Percentiles rank a stretch among this genome's conserved stretches.
These are phyloP conservation scores for Naganishia friedmannii DNA, from an alignment of 768 basidiomycete species.

Conservation along the genomic window DNA sequence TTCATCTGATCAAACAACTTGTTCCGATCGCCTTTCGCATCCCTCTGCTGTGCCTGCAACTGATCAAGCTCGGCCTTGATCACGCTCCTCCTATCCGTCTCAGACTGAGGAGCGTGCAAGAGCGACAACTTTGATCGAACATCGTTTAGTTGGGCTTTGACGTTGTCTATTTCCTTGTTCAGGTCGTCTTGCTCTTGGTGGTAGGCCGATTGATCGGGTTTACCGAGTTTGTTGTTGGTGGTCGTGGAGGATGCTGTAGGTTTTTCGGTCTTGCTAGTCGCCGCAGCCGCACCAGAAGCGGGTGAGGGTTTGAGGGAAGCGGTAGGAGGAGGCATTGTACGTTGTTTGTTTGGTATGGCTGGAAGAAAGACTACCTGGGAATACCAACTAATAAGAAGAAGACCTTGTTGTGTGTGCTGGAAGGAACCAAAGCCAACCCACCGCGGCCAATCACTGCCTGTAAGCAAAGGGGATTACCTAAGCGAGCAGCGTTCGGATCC, in stretches of 20 bases:
- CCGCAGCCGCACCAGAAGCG: neutral
- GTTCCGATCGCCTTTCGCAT: slow-evolving; percentile 59
- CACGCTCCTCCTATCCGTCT: slow-evolving; percentile 66
- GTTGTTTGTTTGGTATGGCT: neutral
- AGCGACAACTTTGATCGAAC: slow-evolving; percentile 43
- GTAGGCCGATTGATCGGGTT: slow-evolving; percentile 79
- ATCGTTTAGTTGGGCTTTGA: slow-evolving; percentile 66
- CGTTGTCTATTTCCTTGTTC: slow-evolving; percentile 75
- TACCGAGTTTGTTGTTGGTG: slow-evolving; percentile 51
- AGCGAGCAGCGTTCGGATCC: too few species aligned
- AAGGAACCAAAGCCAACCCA: neutral
- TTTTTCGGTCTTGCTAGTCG: slow-evolving; percentile 38
- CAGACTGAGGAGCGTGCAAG: slow-evolving; percentile 46
- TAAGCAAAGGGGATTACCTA: too few species aligned
- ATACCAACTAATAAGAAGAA: too few species aligned
- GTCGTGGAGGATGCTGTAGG: slow-evolving; percentile 16
- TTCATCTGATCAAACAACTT: slow-evolving; percentile 79
- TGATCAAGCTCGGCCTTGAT: slow-evolving; percentile 77
- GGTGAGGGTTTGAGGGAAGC: slow-evolving; percentile 42
- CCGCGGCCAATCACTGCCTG: too few species aligned
- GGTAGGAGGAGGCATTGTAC: slow-evolving; percentile 49
- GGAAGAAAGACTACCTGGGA: neutral
- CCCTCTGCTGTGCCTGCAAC: slow-evolving; percentile 74
- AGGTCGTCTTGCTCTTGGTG: slow-evolving; percentile 80
- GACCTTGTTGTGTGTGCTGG: neutral